Conservation (phyloP, 805 yeast species). For the Kodamaea lidongshanica region DNA sequence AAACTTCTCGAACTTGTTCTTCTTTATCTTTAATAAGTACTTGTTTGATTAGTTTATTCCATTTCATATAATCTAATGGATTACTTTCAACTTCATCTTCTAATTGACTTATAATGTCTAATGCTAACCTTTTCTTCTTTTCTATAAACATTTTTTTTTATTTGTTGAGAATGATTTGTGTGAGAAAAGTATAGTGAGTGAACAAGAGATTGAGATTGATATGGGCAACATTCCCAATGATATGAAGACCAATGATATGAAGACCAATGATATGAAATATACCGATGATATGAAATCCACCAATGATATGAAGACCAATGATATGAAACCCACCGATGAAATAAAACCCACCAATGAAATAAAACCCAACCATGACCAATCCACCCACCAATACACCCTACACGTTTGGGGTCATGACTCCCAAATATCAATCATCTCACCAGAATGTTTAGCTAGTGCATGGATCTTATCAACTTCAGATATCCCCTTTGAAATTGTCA, state of each 20-base stretch:
- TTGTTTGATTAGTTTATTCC: slow-evolving; percentile 52
- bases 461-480: slow-evolving; percentile 31
- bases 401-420: slow-evolving; percentile 51
- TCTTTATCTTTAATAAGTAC: slow-evolving; percentile 46
- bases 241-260: too few relatives aligned
- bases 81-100: slow-evolving; percentile 48
- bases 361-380: too few relatives aligned
- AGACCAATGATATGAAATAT: too few relatives aligned
- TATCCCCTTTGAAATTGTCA: slow-evolving; percentile 31
- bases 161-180: too few relatives aligned
- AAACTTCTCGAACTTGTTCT: slow-evolving; percentile 53
- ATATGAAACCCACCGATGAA: too few relatives aligned
- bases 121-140: slow-evolving; percentile 22
- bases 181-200: too few relatives aligned
- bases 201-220: too few relatives aligned
- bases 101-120: slow-evolving; percentile 54
- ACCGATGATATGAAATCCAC: not conserved
- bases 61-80: slow-evolving; percentile 48
- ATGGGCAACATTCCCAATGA: too few relatives aligned
- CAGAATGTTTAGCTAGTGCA: slow-evolving; percentile 44
- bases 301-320: too few relatives aligned
- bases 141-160: too few relatives aligned
- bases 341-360: too few relatives aligned
- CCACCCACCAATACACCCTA: too few relatives aligned
- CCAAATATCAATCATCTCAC: slow-evolving; percentile 41